Conservation (phyloP, 208 protist species). For the Acanthamoeba castellanii region DNA sequence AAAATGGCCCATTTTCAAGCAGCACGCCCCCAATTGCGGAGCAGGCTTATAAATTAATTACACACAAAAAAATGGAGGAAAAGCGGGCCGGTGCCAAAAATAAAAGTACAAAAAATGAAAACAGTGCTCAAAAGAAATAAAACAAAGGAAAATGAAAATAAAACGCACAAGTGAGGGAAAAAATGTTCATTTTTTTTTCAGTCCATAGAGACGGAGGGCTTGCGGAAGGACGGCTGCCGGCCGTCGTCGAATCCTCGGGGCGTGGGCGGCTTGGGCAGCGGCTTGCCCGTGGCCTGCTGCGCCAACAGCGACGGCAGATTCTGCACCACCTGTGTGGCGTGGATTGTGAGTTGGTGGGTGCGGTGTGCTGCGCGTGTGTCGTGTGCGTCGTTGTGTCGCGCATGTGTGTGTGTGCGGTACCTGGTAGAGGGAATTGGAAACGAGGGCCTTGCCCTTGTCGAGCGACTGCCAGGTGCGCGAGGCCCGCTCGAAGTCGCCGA, state of each 20-base stretch:
- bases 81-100: no score
- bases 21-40: no score
- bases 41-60: no score
- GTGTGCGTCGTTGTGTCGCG: not conserved
- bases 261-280: not conserved
- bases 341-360: not conserved
- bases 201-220: not conserved
- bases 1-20: no score
- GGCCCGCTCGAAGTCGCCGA: not conserved
- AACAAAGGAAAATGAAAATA: no score
- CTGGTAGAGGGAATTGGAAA: not conserved
- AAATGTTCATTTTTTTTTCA: no score
- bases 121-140: no score
- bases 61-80: no score
- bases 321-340: not conserved
- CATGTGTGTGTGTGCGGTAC: not conserved
- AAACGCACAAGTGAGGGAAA: no score
- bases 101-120: no score
- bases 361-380: not conserved
- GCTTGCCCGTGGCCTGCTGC: not conserved
- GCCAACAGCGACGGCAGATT: not conserved
- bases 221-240: not conserved
- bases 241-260: not conserved
- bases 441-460: constrained; percentile 12
- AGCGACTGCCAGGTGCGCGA: not conserved